These are phyloP conservation scores for Coprinopsis strossmayeri DNA, from an alignment of 768 basidiomycete genomes.

Conservation along the genomic window DNA sequence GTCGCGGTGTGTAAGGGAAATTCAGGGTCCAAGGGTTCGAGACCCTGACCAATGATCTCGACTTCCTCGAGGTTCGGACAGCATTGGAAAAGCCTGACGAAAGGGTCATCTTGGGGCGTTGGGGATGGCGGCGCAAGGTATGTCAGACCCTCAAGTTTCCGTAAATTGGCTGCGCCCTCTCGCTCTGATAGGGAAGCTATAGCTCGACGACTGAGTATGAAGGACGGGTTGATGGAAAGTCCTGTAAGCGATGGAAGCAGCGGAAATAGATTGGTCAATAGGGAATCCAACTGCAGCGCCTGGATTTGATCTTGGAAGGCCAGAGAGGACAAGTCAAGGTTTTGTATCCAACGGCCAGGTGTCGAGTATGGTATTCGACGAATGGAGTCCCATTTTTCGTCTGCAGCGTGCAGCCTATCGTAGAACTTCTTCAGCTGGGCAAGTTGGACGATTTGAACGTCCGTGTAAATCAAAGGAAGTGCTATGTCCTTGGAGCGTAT, in stretches of 20 bases:
- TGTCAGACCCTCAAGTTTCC: constrained; percentile 47
- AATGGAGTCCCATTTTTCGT: constrained; percentile 83
- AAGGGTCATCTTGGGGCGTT: constrained; percentile 41
- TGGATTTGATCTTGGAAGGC: constrained; percentile 37
- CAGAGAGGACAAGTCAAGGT: constrained; percentile 62
- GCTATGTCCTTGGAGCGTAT: constrained; percentile 45
- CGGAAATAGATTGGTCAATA: constrained; percentile 60
- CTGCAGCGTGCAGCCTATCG: constrained; percentile 51
- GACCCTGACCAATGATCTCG: constrained; percentile 54
- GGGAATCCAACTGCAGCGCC: constrained; percentile 50
- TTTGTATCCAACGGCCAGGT: constrained; percentile 83
- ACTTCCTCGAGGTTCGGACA: constrained; percentile 57
- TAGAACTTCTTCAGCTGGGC: constrained; percentile 49
- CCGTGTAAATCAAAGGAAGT: constrained; percentile 61
- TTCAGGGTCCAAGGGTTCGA: constrained; percentile 42
- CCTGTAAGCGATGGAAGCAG: constrained; percentile 56
- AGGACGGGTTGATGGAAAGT: constrained; percentile 48
- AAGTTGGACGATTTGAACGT: constrained; percentile 37
- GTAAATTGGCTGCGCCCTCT: constrained; percentile 43
- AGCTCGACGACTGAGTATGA: constrained; percentile 56
- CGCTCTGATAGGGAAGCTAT: constrained; percentile 45
- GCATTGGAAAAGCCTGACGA: constrained; percentile 49
- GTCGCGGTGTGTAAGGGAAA: constrained; percentile 14
- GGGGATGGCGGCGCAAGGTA: constrained; percentile 34
- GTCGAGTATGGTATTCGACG: constrained; percentile 81